Evolutionary conservation across 805 yeast genomes (phyloP).

Genomic region (Henningerozyma blattae): DNA sequence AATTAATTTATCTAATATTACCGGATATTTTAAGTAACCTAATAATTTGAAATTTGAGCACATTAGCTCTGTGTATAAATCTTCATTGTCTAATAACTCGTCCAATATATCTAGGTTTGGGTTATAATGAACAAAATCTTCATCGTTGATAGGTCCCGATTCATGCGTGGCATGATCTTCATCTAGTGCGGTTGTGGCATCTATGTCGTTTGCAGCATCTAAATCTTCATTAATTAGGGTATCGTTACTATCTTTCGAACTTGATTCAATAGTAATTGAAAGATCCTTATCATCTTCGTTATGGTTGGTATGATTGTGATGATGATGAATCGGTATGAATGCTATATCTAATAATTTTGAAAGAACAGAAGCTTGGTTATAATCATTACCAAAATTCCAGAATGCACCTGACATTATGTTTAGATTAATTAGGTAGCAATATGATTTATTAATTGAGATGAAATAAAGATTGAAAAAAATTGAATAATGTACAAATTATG

Average conservation of each 20-base stretch:
- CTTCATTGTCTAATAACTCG: slow-evolving; percentile 62
- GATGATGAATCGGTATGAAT: slow-evolving; percentile 17
- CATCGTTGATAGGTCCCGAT: too few species aligned
- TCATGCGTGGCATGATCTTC: slow-evolving; percentile 18
- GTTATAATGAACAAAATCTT: slow-evolving; percentile 25
- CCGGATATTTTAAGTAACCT: slow-evolving; percentile 73
- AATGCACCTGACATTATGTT: slow-evolving; percentile 41
- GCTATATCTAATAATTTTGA: slow-evolving; percentile 33
- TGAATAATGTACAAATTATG: too few species aligned
- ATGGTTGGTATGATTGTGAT: slow-evolving; percentile 1
- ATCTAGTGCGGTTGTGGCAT: slow-evolving; percentile 9
- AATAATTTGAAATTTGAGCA: slow-evolving; percentile 63
- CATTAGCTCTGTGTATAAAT: slow-evolving; percentile 56
- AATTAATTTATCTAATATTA: slow-evolving; percentile 54
- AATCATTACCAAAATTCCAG: slow-evolving; percentile 52
- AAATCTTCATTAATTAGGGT: slow-evolving; percentile 16
- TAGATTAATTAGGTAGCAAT: too few species aligned
- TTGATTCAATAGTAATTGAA: too few species aligned
- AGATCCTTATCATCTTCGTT: slow-evolving; percentile 18
- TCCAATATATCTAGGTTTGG: slow-evolving; percentile 33
- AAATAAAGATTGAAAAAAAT: too few species aligned
- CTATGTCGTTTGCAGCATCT: slow-evolving; percentile 17
- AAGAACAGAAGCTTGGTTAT: slow-evolving; percentile 42
- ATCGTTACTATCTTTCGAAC: slow-evolving; percentile 11
- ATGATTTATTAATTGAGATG: too few species aligned